These are phyloP conservation scores for Sisymbrium irio DNA, from an alignment of 345 rosid species.

Conservation along the genomic window DNA sequence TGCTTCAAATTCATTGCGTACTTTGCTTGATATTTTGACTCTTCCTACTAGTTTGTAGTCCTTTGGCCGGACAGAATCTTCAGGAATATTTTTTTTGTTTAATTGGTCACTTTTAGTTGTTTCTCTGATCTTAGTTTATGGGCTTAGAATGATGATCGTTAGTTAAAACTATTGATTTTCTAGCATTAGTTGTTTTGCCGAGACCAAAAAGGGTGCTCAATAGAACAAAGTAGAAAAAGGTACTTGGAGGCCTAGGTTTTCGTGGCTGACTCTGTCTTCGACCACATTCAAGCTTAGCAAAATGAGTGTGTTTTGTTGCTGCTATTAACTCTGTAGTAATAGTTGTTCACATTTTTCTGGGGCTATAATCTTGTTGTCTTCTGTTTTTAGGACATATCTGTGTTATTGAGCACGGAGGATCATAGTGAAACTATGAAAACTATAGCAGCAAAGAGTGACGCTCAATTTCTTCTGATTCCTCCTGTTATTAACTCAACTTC, in stretches of 20 bases:
- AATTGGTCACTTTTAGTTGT: not conserved
- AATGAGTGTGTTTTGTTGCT: not conserved
- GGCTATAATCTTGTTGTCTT: not conserved
- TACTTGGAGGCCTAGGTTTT: not conserved
- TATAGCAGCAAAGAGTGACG: slow-evolving; percentile 63
- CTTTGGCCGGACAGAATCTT: not conserved
- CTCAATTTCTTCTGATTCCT: slow-evolving; percentile 69
- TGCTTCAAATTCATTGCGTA: not conserved
- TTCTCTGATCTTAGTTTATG: slow-evolving; percentile 5
- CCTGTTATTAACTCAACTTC: slow-evolving; percentile 43
- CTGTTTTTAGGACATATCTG: slow-evolving; percentile 59
- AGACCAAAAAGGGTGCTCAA: not conserved
- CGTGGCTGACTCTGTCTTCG: slow-evolving; percentile 1
- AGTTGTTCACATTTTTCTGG: not conserved
- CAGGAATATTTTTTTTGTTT: not conserved
- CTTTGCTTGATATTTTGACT: not conserved
- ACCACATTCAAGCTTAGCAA: not conserved
- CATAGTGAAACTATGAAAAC: slow-evolving; percentile 58
- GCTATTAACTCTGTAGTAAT: not conserved
- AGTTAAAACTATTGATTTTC: not conserved
- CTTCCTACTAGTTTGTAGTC: not conserved
- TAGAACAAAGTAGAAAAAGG: not conserved
- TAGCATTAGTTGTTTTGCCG: not conserved
- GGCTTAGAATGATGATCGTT: not conserved
- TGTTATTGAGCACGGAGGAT: slow-evolving; percentile 81